Evolutionary conservation across 257 asterid species (phyloP).

Genomic region (Dorcoceras hygrometricum): DNA sequence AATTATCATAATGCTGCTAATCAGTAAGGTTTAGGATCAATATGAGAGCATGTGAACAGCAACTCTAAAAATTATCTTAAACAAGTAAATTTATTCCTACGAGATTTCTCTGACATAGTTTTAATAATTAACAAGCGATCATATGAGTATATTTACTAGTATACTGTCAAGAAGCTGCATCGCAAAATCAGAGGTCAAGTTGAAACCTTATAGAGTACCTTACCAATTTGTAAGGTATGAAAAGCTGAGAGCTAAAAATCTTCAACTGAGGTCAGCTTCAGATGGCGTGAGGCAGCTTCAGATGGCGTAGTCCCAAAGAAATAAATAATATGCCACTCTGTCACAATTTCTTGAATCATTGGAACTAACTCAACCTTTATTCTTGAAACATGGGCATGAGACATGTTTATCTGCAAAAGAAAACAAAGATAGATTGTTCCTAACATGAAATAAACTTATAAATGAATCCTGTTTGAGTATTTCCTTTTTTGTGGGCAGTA

Average conservation of each 20-base stretch:
- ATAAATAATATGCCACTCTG: conserved; percentile 88
- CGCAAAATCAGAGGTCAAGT: conserved; percentile 16
- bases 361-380: conserved; percentile 77
- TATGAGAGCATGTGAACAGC: conserved; percentile 12
- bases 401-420: conserved; percentile 72
- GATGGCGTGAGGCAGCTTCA: conserved; percentile 82
- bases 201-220: conserved; percentile 19
- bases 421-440: conserved; percentile 20
- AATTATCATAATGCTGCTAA: conserved; percentile 7
- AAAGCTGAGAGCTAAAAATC: conserved; percentile 85
- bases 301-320: conserved; percentile 81
- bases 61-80: conserved; percentile 6
- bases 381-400: conserved; percentile 67
- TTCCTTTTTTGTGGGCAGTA: neutral
- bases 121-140: neutral
- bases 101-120: conserved; percentile 6
- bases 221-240: conserved; percentile 92
- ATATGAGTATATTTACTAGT: conserved; percentile 12
- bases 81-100: conserved; percentile 5
- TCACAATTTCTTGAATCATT: conserved; percentile 72
- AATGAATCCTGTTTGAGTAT: neutral
- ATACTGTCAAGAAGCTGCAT: conserved; percentile 9
- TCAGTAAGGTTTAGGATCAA: neutral
- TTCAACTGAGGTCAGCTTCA: conserved; percentile 73
- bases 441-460: conserved; percentile 2